Evolutionary conservation across 169 alveolate species (phyloP).

Genomic region (Plasmodium yoelii): DNA sequence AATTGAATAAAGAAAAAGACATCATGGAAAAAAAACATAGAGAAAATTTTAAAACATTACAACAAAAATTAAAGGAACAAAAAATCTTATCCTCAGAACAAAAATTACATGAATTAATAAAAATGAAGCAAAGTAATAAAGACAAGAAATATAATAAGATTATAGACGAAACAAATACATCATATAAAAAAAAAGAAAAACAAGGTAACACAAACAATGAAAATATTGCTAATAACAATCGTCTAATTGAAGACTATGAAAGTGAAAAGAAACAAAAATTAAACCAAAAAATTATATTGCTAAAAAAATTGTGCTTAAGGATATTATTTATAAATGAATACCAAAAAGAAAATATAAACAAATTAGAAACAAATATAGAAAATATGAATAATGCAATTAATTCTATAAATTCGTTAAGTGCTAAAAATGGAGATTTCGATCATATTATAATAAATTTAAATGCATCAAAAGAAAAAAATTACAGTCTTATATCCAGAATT

Average conservation of each 20-base stretch:
- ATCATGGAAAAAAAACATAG: constrained; percentile 72
- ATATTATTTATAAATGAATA: constrained; percentile 68
- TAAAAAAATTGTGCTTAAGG: constrained; percentile 66
- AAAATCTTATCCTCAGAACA: constrained; percentile 67
- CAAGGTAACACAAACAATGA: not conserved
- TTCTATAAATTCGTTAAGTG: constrained; percentile 48
- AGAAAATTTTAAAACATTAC: constrained; percentile 65
- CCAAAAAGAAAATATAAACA: constrained; percentile 68
- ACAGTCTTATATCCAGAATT: constrained; percentile 72
- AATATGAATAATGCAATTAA: constrained; percentile 76
- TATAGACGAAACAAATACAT: constrained; percentile 6
- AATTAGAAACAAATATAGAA: constrained; percentile 62
- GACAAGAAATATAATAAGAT: constrained; percentile 34
- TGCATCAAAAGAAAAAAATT: constrained; percentile 72
- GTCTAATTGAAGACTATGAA: constrained; percentile 39
- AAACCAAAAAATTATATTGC: constrained; percentile 30
- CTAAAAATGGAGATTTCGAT: constrained; percentile 71
- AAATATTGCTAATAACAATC: constrained; percentile 1
- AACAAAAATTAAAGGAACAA: constrained; percentile 75
- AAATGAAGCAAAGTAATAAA: constrained; percentile 28
- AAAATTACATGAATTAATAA: constrained; percentile 49
- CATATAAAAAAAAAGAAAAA: constrained; percentile 8
- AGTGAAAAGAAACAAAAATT: constrained; percentile 63
- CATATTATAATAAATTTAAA: constrained; percentile 75
- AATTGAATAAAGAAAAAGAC: constrained; percentile 63